Base-by-base conservation (phyloP, 2,329 filamentous ascomycete species). In the Acarospora socialis region DNA sequence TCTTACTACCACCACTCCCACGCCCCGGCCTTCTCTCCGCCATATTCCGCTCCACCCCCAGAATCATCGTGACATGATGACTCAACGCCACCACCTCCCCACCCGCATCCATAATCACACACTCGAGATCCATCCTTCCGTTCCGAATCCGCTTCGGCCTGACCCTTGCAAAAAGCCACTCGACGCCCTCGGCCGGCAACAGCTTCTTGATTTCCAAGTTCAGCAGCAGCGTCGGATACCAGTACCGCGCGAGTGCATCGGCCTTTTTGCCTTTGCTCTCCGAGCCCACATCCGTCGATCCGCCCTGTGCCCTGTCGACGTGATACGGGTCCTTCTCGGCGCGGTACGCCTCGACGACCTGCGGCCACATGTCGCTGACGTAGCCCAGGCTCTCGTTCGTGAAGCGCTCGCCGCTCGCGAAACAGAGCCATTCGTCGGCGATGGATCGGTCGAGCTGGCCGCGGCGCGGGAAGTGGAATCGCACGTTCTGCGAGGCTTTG, bases 141-240 rank as follows among this genome's bases (percentile, higher is more conserved):
- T 82, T 74, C 42, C 63, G 65, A 24, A 86, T 69, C 51, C 65
- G 59, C 54, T 81, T 84, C 4, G 73, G 63, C 33, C 68, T 63
- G 8, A 76, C 63, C 19, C 79, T 63, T 23, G 74, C 60, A 44
- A 76, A 76, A 32, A 92, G 49, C 74, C 78, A 90, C 49, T 81
- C 73, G 1, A 72, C 70, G 0, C 81, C 81, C 24, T 70, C 68
- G 3, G 58, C 55, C 0, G 80, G 79, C 26, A 92, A 50, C 5
- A 64, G 52, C 49, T 77, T 81, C 60, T 87, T 90, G 22, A 84
- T 60, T 40, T 92, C 81, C 14, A 92, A 46, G 49, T 81, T 83
- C 48, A 90, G 55, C 12, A 75, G 58, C 2, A 92, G 53, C 0
- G 81, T 92, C 0, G 80, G 80, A 49, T 81, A 83, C 81, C 79